Percentiles rank a stretch among this genome's conserved stretches.
Evolutionary conservation across 352 stramenopile species (phyloP).

Genomic region (Phytophthora pseudosyringae): DNA sequence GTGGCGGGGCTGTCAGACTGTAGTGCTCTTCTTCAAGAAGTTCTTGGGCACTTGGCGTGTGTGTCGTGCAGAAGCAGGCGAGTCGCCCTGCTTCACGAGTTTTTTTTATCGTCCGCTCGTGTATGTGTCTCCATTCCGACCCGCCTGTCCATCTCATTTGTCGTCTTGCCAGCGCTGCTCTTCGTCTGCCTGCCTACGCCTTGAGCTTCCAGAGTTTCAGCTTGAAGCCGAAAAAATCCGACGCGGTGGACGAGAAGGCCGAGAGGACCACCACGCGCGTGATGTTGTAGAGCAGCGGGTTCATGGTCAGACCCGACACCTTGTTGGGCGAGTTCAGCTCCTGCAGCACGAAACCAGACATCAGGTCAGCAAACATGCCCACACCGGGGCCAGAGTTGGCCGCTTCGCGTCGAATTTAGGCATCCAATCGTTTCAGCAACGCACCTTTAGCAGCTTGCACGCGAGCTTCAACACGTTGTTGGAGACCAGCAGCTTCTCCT

Average conservation of each 20-base stretch:
- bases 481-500: constrained; percentile 89
- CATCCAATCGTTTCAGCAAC: constrained; percentile 12
- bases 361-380: constrained; percentile 22
- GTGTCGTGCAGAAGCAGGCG: constrained; percentile 22
- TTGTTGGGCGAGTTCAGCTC: constrained; percentile 93
- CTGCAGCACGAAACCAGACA: constrained; percentile 30
- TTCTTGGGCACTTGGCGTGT: constrained; percentile 11
- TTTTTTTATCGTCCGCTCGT: constrained; percentile 13
- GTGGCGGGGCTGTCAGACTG: background rate
- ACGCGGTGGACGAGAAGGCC: constrained; percentile 89
- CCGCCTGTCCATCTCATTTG: constrained; percentile 38
- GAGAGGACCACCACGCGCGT: constrained; percentile 90
- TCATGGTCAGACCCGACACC: constrained; percentile 91
- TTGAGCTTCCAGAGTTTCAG: constrained; percentile 93
- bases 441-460: constrained; percentile 89
- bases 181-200: constrained; percentile 43
- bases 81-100: constrained; percentile 8
- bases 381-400: constrained; percentile 9
- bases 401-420: background rate
- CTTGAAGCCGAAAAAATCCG: constrained; percentile 93
- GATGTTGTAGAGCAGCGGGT: constrained; percentile 90
- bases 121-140: constrained; percentile 25
- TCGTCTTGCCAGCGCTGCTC: constrained; percentile 12
- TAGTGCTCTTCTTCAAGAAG: background rate
- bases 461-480: constrained; percentile 93